These are phyloP conservation scores for Truncatella angustata DNA, from an alignment of 2,329 filamentous ascomycete genomes.

Conservation along the genomic window DNA sequence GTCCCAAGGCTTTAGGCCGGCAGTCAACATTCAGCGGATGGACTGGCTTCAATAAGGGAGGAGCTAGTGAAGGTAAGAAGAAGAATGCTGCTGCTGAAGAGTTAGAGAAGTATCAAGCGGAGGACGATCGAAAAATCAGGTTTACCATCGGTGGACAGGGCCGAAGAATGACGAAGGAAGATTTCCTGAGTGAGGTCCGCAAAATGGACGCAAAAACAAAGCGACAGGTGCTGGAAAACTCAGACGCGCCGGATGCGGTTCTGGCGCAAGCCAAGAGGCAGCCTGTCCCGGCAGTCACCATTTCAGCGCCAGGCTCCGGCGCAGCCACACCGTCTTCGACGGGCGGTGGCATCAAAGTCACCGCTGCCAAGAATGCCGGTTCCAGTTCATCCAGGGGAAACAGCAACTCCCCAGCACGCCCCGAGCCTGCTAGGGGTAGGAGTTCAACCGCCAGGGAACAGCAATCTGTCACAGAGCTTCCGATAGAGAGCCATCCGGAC, in stretches of 20 bases:
- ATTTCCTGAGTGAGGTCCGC: slow-evolving; percentile 74
- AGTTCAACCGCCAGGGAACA: neutral
- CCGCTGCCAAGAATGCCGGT: slow-evolving; percentile 7
- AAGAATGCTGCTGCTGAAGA: slow-evolving; percentile 31
- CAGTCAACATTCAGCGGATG: slow-evolving; percentile 47
- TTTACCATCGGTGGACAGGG: slow-evolving; percentile 76
- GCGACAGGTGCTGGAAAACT: slow-evolving; percentile 51
- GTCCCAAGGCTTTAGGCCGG: slow-evolving; percentile 18
- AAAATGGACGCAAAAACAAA: slow-evolving; percentile 67
- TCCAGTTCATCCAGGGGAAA: neutral
- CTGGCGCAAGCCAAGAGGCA: slow-evolving; percentile 45
- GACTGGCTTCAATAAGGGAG: slow-evolving; percentile 40
- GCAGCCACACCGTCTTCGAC: slow-evolving; percentile 27
- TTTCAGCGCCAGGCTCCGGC: neutral
- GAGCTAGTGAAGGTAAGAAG: slow-evolving; percentile 36
- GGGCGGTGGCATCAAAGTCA: slow-evolving; percentile 9
- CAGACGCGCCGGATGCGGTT: slow-evolving; percentile 44
- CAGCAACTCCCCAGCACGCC: neutral
- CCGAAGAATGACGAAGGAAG: slow-evolving; percentile 73
- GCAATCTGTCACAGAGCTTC: neutral
- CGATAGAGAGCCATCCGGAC: slow-evolving; percentile 9
- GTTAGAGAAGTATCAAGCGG: slow-evolving; percentile 42
- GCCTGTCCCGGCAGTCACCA: neutral
- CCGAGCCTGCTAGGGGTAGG: slow-evolving; percentile 1
- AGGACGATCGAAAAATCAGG: slow-evolving; percentile 68